Evolutionary conservation across 176 grass and related monocot species (phyloP), one percentile per base, ranked within the genome.

Genomic region (Aegilops speltoides): DNA sequence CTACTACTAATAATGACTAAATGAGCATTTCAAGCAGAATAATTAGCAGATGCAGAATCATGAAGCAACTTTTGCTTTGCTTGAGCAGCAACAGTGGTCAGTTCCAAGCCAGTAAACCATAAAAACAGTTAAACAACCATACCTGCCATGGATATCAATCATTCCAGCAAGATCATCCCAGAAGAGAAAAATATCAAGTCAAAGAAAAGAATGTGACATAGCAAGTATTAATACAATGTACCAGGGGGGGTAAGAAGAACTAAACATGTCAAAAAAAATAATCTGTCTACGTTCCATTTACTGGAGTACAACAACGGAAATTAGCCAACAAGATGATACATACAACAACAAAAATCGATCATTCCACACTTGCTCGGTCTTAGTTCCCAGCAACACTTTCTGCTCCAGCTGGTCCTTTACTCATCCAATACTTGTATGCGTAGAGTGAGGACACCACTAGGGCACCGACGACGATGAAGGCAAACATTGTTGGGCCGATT

Each of bases 361-460:
- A 33, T 64, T 40, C 28, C 73, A 61, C 12, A 62, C 0, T 33
- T 67, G 20, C 43, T 52, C 14, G 87, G 72, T 91, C 23, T 96
- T 91, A 96, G 20, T 96, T 91, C 67, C 80, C 89, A 19, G 22
- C 26, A 32, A 57, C 45, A 31, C 74, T 61, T 8, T 67, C 83
- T 68, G 84, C 76, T 65, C 64, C 68, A 74, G 78, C 59, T 61
- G 81, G 6, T 78, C 31, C 70, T 79, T 34, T 84, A 36, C 84
- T 62, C 45, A 45, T 24, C 84, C 72, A 93, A 76, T 88, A 91
- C 64, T 88, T 93, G 89, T 93, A 93, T 33, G 85, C 76, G 60
- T 77, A 91, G 14, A 95, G 79, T 7, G 93, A 92, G 10, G 82
- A 93, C 4, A 80, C 87, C 0, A 81, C 73, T 63, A 95, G 73